phyloP scores from a whole-genome alignment of 163 green algal species.

The Scenedesmus sp. region DNA sequence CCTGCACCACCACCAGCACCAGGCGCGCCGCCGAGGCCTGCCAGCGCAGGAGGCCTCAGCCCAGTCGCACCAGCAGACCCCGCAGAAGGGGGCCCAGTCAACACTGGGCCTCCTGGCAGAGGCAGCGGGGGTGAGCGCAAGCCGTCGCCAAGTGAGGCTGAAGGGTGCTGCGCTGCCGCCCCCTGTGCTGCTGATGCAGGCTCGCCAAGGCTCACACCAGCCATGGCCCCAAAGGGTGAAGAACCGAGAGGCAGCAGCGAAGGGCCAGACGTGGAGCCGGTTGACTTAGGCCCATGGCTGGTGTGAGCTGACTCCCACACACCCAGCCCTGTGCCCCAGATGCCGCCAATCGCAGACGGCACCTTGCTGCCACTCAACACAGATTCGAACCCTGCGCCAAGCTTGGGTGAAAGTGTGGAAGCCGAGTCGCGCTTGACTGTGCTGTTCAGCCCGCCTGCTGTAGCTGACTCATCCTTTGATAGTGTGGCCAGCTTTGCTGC shows the following conservation, averaged over 20 bases:
- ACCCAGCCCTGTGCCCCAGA: slow-evolving; percentile 45
- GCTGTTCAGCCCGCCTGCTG: neutral
- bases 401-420: slow-evolving; percentile 16
- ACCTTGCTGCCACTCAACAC: slow-evolving; percentile 13
- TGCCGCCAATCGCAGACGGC: slow-evolving; percentile 28
- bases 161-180: neutral
- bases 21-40: neutral
- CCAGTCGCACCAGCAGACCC: neutral
- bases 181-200: neutral
- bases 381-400: slow-evolving; percentile 31
- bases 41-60: slow-evolving; percentile 7
- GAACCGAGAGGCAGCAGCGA: slow-evolving; percentile 1
- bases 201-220: neutral
- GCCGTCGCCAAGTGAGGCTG: neutral
- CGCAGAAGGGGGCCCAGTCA: neutral
- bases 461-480: neutral
- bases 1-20: too few relatives aligned
- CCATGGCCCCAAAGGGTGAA: neutral
- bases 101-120: neutral
- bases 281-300: slow-evolving; percentile 20
- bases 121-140: neutral
- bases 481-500: slow-evolving; percentile 11
- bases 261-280: neutral
- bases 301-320: too few relatives aligned
- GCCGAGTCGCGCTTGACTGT: slow-evolving; percentile 23